These are phyloP conservation scores for Paecilomyces sp. DNA, from an alignment of 2,329 filamentous ascomycete genomes.

Conservation along the genomic window DNA sequence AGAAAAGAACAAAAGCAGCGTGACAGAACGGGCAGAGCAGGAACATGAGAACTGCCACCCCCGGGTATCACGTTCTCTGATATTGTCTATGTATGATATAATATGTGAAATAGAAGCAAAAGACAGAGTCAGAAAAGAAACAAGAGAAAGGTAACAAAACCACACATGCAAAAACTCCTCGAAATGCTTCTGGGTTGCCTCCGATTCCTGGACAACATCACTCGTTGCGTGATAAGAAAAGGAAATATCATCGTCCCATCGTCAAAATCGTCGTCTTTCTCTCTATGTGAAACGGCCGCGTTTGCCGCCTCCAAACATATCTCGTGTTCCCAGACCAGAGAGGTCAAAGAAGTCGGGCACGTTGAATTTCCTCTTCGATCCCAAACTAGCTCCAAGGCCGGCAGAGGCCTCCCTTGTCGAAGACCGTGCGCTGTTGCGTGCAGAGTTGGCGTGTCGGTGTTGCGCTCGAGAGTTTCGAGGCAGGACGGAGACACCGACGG, in stretches of 20 bases:
- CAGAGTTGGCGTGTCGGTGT: constrained; percentile 30
- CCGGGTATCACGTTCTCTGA: constrained; percentile 30
- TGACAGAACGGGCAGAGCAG: constrained; percentile 5
- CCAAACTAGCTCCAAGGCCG: constrained; percentile 34
- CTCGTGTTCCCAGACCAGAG: constrained; percentile 35
- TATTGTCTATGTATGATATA: constrained; percentile 18
- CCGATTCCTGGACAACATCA: neutral
- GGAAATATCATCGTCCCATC: constrained; percentile 25
- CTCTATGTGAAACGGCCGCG: constrained; percentile 38
- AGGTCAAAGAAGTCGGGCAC: constrained; percentile 45
- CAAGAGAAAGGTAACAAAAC: neutral
- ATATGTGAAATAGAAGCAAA: neutral
- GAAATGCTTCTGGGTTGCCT: neutral
- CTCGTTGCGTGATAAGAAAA: constrained; percentile 22
- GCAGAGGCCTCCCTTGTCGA: constrained; percentile 31
- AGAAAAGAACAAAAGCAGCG: neutral
- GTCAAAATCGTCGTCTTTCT: constrained; percentile 21
- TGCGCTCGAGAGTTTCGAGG: constrained; percentile 34
- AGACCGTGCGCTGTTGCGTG: constrained; percentile 29
- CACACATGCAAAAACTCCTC: neutral
- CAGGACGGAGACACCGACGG: constrained; percentile 37
- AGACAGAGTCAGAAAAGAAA: neutral
- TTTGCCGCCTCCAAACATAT: constrained; percentile 40
- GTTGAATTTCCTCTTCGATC: constrained; percentile 41
- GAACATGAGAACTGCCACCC: constrained; percentile 20